Percentiles rank a stretch among this genome's conserved stretches.
Conservation (phyloP, 441 rosid species). For the Erodium moschatum region DNA sequence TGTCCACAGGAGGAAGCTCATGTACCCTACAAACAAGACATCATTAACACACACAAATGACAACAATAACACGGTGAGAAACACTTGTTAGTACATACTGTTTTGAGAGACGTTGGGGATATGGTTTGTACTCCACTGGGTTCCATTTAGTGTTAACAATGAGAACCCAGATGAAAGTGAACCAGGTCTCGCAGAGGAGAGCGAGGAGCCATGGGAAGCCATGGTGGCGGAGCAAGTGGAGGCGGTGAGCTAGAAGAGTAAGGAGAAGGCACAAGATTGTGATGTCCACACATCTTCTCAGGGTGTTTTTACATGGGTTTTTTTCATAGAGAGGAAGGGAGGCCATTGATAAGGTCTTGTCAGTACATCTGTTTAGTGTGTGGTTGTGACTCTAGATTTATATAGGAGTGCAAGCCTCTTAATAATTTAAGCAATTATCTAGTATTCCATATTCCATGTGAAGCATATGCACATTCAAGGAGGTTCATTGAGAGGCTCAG, state of each 20-base stretch:
- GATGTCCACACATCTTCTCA: conserved; percentile 35
- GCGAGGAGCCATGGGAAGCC: conserved; percentile 53
- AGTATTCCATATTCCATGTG: neutral
- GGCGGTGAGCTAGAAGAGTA: conserved; percentile 42
- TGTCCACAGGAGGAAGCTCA: conserved; percentile 43
- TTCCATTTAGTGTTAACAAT: conserved; percentile 42
- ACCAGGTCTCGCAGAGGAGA: conserved; percentile 48
- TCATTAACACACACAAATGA: neutral
- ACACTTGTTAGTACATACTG: conserved; percentile 23
- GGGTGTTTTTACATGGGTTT: conserved; percentile 22
- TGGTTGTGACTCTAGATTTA: conserved; percentile 1
- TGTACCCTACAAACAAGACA: conserved; percentile 17
- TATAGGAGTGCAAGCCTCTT: neutral
- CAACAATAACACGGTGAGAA: neutral
- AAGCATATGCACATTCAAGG: neutral
- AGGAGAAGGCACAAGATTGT: conserved; percentile 34
- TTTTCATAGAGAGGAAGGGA: conserved; percentile 30
- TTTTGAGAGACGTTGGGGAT: conserved; percentile 37
- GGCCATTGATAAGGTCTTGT: conserved; percentile 18
- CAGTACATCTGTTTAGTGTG: neutral
- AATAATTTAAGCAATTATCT: neutral
- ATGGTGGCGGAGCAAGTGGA: conserved; percentile 27
- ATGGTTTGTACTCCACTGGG: conserved; percentile 37
- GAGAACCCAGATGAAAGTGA: conserved; percentile 49
- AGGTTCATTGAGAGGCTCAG: neutral